A percentile compares a stretch with the other conserved stretches of the same genome.
phyloP scores from a whole-genome alignment of 225 moss, liverwort and hornwort genomes.

The Thuidium tamariscinum region DNA sequence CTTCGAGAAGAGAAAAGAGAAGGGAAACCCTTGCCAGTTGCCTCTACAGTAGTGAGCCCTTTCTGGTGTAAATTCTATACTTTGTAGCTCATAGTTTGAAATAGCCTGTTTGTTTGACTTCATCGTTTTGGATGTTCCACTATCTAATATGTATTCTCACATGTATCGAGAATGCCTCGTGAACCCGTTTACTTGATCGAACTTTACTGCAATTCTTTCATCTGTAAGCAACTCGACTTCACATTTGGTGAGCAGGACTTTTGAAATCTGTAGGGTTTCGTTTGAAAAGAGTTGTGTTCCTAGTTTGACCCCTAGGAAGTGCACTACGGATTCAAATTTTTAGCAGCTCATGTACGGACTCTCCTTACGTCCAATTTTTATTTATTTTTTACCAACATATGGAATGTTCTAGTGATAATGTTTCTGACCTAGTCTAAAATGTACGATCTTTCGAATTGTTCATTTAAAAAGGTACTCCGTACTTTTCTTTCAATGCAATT shows the following conservation, averaged over 20 bases:
- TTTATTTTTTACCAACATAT: background rate
- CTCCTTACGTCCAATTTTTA: background rate
- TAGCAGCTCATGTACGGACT: background rate
- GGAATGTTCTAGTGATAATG: background rate
- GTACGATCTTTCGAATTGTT: background rate
- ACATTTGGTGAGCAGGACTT: background rate
- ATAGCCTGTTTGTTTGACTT: background rate
- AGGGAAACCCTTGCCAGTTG: background rate
- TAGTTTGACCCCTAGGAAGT: background rate
- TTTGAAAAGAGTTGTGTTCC: background rate
- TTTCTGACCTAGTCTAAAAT: background rate
- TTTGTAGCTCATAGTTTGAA: background rate
- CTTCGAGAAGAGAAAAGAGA: too few species aligned
- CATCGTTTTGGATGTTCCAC: background rate
- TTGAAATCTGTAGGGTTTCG: background rate
- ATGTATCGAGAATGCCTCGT: background rate
- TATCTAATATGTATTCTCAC: background rate
- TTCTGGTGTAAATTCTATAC: background rate
- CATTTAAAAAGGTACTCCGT: too few species aligned
- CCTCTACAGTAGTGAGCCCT: background rate
- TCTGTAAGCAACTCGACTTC: background rate
- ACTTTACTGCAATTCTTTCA: background rate
- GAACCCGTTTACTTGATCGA: background rate
- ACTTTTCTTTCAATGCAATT: background rate
- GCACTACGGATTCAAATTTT: background rate